Base-by-base conservation (phyloP, 1,284 basidiomycete genomes). In the Anthracocystis panici-leucophaei region DNA sequence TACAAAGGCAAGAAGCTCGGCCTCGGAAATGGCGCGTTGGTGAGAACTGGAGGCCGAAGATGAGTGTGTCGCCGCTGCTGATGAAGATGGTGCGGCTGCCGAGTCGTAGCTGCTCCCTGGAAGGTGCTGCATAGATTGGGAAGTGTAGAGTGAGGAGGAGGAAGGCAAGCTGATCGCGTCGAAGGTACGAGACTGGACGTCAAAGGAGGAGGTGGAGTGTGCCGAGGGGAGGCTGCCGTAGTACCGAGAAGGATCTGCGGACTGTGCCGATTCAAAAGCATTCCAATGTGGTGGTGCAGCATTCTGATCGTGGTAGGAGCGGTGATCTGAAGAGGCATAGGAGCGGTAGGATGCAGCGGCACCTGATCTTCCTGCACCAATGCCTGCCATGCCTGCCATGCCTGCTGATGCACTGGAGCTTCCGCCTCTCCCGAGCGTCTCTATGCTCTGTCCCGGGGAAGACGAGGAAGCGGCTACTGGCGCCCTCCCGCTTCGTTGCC, bases 1-100 rank as follows among this genome's bases (percentile, higher is more conserved):
- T 25, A 80, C 62, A 20, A 70, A 62, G 9, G 77, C 77, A 25
- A 80, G 44, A 12, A 80, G 56, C 27, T 80, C 77, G 5, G 67
- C 63, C 33, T 79, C 77, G 29, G 60, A 72, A 8, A 78, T 68
- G 31, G 64, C 49, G 7, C 61, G 58, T 20, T 57, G 46, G 31
- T 40, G 57, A 5, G 55, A 41, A 48, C 29, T 51, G 16, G 33
- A 54, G 23, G 42, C 29, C 7, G 57, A 9, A 42, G 51, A 53
- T 20, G 55, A 5, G 5, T 27, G 12, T 20, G 48, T 31, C 11
- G 16, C 23, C n/a, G 23, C n/a, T 11, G 52, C 40, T 29, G 56
- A 50, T n/a, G 51, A 35, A 6, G 57, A 44, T 12, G 38, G 11
- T 7, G 41, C 10, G 5, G 49, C 27, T 14, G 54, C 8, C 10